Conservation (phyloP, 176 grass and related monocot genomes). For the Zizania latifolia region DNA sequence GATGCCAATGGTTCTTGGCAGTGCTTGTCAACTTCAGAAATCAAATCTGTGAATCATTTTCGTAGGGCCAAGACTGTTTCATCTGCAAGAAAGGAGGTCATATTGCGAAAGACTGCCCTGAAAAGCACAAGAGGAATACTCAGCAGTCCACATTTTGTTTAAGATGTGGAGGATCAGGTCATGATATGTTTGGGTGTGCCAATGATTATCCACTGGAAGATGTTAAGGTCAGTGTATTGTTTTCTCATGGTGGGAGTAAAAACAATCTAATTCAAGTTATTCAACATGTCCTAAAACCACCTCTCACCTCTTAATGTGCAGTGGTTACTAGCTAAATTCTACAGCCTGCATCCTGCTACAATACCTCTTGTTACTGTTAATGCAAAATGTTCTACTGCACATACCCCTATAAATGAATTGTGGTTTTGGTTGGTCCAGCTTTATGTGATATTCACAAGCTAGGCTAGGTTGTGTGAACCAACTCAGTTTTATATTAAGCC, state of each 20-base stretch:
- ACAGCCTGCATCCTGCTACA: neutral
- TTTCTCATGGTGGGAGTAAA: neutral
- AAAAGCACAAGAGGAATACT: conserved; percentile 64
- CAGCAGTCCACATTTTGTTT: conserved; percentile 63
- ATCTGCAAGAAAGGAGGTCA: conserved; percentile 89
- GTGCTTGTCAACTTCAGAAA: neutral
- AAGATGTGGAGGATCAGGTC: conserved; percentile 65
- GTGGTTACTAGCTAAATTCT: too few species aligned
- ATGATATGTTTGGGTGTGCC: conserved; percentile 78
- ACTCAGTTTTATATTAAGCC: neutral
- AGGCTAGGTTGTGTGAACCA: neutral
- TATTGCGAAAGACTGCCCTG: conserved; percentile 79
- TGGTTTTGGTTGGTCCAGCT: neutral
- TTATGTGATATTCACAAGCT: neutral
- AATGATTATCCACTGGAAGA: conserved; percentile 71
- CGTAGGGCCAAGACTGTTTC: conserved; percentile 81
- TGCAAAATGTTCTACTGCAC: neutral
- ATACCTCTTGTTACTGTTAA: neutral
- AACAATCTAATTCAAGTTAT: neutral
- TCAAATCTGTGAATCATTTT: conserved; percentile 19
- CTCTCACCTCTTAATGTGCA: too few species aligned
- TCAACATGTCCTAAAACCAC: neutral
- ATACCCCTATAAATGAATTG: neutral
- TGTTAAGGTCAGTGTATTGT: conserved; percentile 50
- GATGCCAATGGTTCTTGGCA: neutral